Evolutionary conservation across 768 basidiomycete species (phyloP), one percentile per base, ranked within the genome.

Genomic region (Rhodotorula kratochvilovae): DNA sequence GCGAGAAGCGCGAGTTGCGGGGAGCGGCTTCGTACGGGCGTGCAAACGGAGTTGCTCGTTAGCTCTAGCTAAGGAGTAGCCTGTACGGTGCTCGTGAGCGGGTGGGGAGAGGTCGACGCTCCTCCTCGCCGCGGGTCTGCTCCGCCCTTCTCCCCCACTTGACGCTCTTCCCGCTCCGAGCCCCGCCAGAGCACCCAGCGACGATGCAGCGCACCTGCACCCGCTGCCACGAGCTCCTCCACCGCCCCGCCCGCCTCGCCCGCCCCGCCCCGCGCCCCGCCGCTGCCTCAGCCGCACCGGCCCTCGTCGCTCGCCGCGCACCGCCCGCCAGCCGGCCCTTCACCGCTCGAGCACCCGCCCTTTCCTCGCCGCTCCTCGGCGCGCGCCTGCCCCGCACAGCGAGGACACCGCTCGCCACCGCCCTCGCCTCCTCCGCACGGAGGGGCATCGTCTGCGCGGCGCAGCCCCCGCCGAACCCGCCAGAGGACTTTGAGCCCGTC

Each of bases 401-500:
- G 4, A 35, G 51, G 27, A 21, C 27, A 35, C n/a, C 2, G 33
- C 39, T 11, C 42, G 33, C 42, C 12, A 25, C 43, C n/a, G 29
- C n/a, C 48, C 36, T 31, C 7, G 17, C 17, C 31, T 17, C 31
- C 29, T 23, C 48, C 23, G 21, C 45, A 0, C 57, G 57, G 19
- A 31, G 17, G 11, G 15, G 12, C 13, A 33, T 66, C n/a, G 19
- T 23, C 0, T 66, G 65, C 48, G 3, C 27, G 27, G 69, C 69
- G 1, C n/a, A 70, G 31, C 59, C 69, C 16, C 69, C 69, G 0
- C 19, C 53, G 8, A 43, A 48, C 29, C 69, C 69, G 13, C 17
- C 60, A 0, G 60, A 66, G 23, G 69, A 61, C 51, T 70, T 66
- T 35, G 69, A 70, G 10, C 64, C 69, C 19, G 45, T 66, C 59